Evolutionary conservation across 768 basidiomycete genomes (phyloP), one percentile per base, ranked within the genome.

Genomic region (Boletales sp.): DNA sequence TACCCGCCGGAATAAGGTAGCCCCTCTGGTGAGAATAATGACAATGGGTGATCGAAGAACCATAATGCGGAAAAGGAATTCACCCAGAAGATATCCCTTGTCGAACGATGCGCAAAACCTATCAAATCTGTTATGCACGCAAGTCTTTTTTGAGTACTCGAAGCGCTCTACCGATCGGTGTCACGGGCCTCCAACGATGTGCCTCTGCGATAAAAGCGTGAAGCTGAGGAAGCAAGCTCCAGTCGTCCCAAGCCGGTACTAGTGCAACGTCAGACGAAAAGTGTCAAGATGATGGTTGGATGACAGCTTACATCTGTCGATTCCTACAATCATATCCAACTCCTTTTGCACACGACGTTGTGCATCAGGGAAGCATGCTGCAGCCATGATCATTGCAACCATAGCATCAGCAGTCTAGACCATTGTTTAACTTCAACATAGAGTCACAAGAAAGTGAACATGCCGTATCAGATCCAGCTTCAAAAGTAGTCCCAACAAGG

Each of bases 61-160:
- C 55, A 19, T 14, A 12, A 4, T 7, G 14, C 1, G 18, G 18
- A 17, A 25, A 21, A 18, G 11, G 11, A 36, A n/a, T 47, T 5
- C 28, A 82, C 82, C 79, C 80, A 87, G 19, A 79, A 62, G 30
- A 87, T 75, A 48, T 86, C 84, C 46, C 74, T 77, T 0, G 82
- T 86, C 0, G 83, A 76, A 39, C 77, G 77, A 56, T 87, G 86
- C 0, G 80, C 68, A 47, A 84, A 77, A 0, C 84, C 60, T 64
- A 14, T 15, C 4, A 15, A 28, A 35, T 7, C 1, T 4, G 31
- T 37, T 5, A 18, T 28, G 4, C 6, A 17, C 18, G n/a, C 7
- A 30, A 15, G 21, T 30, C 15, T 30, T 17, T 1, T n/a, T 6
- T 8, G 1, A 21, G 4, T 21, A 21, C 21, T 19, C n/a, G 8